Conservation (phyloP, 345 rosid species). For the Sonneratia alba region DNA sequence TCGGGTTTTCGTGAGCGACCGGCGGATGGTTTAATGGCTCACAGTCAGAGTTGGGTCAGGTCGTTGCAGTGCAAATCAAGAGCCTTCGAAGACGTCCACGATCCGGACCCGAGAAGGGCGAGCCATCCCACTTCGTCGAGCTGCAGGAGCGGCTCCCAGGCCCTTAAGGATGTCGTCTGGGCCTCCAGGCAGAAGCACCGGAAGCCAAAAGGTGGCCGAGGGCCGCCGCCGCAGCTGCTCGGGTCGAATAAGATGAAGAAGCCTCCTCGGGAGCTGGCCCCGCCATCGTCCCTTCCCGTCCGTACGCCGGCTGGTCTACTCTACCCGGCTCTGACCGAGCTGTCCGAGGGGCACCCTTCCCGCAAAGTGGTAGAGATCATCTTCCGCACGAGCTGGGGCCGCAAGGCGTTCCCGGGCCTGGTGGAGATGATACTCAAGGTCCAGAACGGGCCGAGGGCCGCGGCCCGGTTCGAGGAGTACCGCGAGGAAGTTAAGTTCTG, state of each 20-base stretch:
- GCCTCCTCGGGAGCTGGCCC: too few species aligned
- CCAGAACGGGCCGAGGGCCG: constrained; percentile 60
- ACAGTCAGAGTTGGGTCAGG: constrained; percentile 57
- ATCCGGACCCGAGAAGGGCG: constrained; percentile 28
- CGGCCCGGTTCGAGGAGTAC: constrained; percentile 82
- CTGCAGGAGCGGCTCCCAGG: constrained; percentile 52
- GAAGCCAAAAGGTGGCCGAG: constrained; percentile 14
- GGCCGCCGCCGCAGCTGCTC: constrained; percentile 14
- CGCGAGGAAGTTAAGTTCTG: constrained; percentile 58
- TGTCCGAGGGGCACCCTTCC: constrained; percentile 74
- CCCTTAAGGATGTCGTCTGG: constrained; percentile 63
- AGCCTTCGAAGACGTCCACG: constrained; percentile 79
- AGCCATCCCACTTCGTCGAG: constrained; percentile 38
- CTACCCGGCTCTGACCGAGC: constrained; percentile 62
- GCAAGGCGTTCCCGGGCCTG: constrained; percentile 62
- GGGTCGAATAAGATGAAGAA: neutral
- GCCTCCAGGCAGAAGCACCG: constrained; percentile 21
- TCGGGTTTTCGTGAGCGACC: neutral
- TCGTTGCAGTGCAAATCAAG: constrained; percentile 87
- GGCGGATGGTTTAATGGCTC: constrained; percentile 35
- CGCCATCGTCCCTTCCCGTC: constrained; percentile 19
- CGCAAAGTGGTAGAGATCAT: constrained; percentile 93
- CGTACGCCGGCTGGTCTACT: constrained; percentile 46
- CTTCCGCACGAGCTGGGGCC: constrained; percentile 87
- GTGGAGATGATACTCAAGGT: constrained; percentile 86